Evolutionary conservation across 2,329 filamentous ascomycete genomes (phyloP).

Genomic region (Colletotrichum orchidophilum): DNA sequence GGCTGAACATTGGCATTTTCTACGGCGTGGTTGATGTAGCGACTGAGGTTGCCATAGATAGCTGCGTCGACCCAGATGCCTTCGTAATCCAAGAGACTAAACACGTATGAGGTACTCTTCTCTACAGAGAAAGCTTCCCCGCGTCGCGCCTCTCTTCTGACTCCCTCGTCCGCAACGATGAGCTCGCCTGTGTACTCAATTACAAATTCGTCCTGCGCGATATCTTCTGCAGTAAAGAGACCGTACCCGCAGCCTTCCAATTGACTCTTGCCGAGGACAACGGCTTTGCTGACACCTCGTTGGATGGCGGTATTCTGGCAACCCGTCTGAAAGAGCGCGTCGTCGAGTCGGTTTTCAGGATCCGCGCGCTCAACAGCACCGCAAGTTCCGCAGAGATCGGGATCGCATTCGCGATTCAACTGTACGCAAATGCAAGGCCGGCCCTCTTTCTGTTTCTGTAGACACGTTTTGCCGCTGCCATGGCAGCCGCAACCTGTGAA

Average conservation of each 20-base stretch:
- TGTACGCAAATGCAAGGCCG: constrained; percentile 75
- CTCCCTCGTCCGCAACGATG: constrained; percentile 74
- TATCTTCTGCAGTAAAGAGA: constrained; percentile 75
- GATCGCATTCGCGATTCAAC: constrained; percentile 83
- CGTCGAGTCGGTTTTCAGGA: constrained; percentile 70
- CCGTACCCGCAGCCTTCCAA: constrained; percentile 78
- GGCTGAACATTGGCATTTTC: constrained; percentile 66
- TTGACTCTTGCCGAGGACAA: constrained; percentile 75
- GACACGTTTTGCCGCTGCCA: constrained; percentile 66
- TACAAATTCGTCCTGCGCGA: constrained; percentile 75
- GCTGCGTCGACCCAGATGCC: constrained; percentile 78
- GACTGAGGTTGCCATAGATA: constrained; percentile 80
- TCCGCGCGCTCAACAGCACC: constrained; percentile 76
- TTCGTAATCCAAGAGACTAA: constrained; percentile 67
- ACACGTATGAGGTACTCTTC: constrained; percentile 70
- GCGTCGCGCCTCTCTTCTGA: constrained; percentile 70
- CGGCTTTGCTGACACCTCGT: constrained; percentile 70
- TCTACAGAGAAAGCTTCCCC: constrained; percentile 70
- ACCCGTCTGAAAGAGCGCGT: constrained; percentile 62
- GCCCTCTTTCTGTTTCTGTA: constrained; percentile 63
- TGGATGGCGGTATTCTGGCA: constrained; percentile 81
- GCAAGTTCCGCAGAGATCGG: constrained; percentile 76
- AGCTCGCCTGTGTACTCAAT: constrained; percentile 85
- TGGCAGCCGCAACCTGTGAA: constrained; percentile 76
- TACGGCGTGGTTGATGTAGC: constrained; percentile 84